Evolutionary conservation across 768 basidiomycete species (phyloP), one percentile per base, ranked within the genome.

Genomic region (Chlorophyllum brunneum): DNA sequence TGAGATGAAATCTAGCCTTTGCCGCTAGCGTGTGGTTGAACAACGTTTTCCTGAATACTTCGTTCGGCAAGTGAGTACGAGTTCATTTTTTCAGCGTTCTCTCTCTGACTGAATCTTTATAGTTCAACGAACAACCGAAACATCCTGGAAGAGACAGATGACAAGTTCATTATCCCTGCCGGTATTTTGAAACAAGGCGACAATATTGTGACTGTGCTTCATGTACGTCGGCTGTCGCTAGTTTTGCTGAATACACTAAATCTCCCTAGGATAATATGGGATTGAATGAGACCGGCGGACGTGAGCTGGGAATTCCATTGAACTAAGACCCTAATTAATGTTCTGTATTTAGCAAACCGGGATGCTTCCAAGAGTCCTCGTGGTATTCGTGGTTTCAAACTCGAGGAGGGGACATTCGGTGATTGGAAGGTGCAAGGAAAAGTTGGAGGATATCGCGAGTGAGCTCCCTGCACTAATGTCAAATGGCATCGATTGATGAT

Each of bases 21-120:
- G 88, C 90, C 23, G 88, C 88, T 2, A 88, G 85, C 46, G 82
- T 92, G 10, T 92, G 88, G 85, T 68, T 88, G 24, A 92, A 92
- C 56, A 66, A 83, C 54, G 71, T 77, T 3, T 90, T 91, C 71
- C 63, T 92, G 39, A 73, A 73, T 8, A 88, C 88, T 1, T 82
- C 87, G 0, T 86, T 81, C 55, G 86, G 86, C 69, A 88, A 87
- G 86, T 86, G 11, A n/a, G 34, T 4, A 16, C 13, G 34, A 16
- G 9, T 36, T 36, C 34, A 36, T 13, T 13, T 11, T 15, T 36
- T 5, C 4, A 10, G 34, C 16, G 7, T 16, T n/a, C 5, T 36
- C 2, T 5, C 15, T 36, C 11, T n/a, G 5, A 36, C 29, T 15
- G 15, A 37, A 2, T 1, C 34, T 3, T 4, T 10, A 18, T 34